Percentiles rank a stretch among this genome's conserved stretches.
Evolutionary conservation across 1,139 yeast species (phyloP).

Genomic region (Saccharomyces hybrid): DNA sequence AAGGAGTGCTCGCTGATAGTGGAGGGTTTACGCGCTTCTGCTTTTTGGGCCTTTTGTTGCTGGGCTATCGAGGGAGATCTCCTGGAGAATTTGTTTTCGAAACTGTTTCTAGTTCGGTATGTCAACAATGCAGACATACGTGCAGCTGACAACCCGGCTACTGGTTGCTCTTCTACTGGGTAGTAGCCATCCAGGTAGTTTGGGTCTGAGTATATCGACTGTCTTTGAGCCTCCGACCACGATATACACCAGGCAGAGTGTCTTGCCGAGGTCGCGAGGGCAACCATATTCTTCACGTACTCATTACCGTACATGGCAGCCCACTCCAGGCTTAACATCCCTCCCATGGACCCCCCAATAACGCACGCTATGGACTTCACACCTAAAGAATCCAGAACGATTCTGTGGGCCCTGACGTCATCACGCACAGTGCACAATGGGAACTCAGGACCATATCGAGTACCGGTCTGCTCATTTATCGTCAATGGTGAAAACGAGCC

Average conservation of each 20-base stretch:
- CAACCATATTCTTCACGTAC: slow-evolving; percentile 66
- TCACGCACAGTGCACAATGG: slow-evolving; percentile 90
- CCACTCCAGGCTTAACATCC: slow-evolving; percentile 93
- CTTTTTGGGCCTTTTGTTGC: slow-evolving; percentile 13
- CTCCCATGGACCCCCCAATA: slow-evolving; percentile 98
- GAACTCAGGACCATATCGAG: slow-evolving; percentile 85
- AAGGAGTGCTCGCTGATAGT: slow-evolving; percentile 44
- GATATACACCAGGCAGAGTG: slow-evolving; percentile 98
- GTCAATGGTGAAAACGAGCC: slow-evolving; percentile 93
- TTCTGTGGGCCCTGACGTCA: slow-evolving; percentile 73
- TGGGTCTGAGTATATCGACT: slow-evolving; percentile 90
- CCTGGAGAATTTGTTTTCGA: slow-evolving; percentile 85
- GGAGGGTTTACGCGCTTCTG: slow-evolving; percentile 27
- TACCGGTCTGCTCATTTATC: slow-evolving; percentile 60
- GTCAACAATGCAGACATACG: slow-evolving; percentile 94
- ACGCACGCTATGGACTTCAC: slow-evolving; percentile 73
- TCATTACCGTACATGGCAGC: slow-evolving; percentile 57
- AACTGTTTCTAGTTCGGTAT: slow-evolving; percentile 84
- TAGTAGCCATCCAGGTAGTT: slow-evolving; percentile 85
- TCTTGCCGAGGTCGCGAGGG: slow-evolving; percentile 88
- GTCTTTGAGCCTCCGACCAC: slow-evolving; percentile 98
- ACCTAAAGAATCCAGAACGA: slow-evolving; percentile 64
- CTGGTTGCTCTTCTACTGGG: slow-evolving; percentile 64
- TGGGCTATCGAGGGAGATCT: slow-evolving; percentile 42
- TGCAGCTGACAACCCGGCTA: slow-evolving; percentile 86